Base-by-base conservation (phyloP, 106 monocot species). In the Triglochin maritima region DNA sequence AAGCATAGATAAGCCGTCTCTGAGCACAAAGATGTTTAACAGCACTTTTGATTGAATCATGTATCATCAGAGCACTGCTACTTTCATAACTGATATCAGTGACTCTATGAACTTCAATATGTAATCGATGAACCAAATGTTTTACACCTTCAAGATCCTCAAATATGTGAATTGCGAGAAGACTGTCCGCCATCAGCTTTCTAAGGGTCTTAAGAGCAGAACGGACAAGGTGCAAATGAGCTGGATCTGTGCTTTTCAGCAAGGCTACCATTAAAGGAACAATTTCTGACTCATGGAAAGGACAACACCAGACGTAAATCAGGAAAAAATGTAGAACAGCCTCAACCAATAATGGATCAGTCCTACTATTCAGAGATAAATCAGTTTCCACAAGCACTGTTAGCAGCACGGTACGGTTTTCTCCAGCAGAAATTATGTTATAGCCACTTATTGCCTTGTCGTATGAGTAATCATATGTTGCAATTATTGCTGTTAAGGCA, bases 131-230 rank as follows among this genome's bases (percentile, higher is more conserved):
- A 70, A 84, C 59, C 69, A 99, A 77, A 70, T 92, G 82, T 62
- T 99, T 86, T 54, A 99, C 71, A 12, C 98, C 98, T 45, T 88
- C 88, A 59, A 89, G 82, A 74, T 99, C 98, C 84, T 99, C 92
- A 43, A 99, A 92, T 65, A 92, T 68, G 44, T 88, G 80, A 43
- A 92, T 86, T 59, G 92, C 92, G 64, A 84, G 86, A 57, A 80
- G 86, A 61, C 92, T 92, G 62, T 92, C 92, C 69, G 92, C 98
- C 84, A 99, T 82, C 59, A 99, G 65, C 66, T 99, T 99, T 57
- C 92, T 92, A 77, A 99, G 84, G 17, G 79, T 92, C 68, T 89
- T 99, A n/a, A 99, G 92, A 48, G 88, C 84, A 59, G 84, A 76
- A 56, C 79, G 81, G 46, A 99, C 92, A 73, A 99, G 84, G 79